Evolutionary conservation across 371 early-diverging fungal species (phyloP), one percentile per base, ranked within the genome.

Genomic region (Encephalitozoon hellem): DNA sequence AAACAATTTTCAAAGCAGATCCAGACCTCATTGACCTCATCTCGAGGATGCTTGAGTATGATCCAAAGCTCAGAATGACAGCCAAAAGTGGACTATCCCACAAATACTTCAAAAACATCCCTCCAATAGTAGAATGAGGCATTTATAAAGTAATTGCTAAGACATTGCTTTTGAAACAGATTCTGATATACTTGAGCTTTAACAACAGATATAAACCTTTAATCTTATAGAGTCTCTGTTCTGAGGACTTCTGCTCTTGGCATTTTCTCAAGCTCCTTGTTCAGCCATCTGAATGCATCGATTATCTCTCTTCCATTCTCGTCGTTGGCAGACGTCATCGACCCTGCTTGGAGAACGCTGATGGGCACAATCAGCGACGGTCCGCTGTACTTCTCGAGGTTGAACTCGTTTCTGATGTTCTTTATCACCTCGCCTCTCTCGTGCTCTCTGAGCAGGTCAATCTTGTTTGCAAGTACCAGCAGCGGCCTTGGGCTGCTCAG

Each of bases 21-120:
- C 88, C 90, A 49, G 93, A 93, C 77, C 90, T 93, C n/a, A 86
- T 95, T 67, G 91, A 91, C 30, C 87, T 96, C 34, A 88, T 98
- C 42, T 85, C 88, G 23, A 89, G 88, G 66, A 88, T 96, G 42
- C 84, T 98, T 64, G 91, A 92, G 68, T 98, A 96, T 87, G 93
- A 93, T 49, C 99, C 99, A 0, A 81, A 87, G 25, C 87, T 88
- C 45, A 89, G 99, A 43, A 86, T 92, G 69, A 91, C 93, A 18
- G 92, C 97, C 15, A 88, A 92, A 77, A 91, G 94, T 82, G 92
- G 95, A 9, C 89, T 98, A 89, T 85, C 89, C 21, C 92, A 94
- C 82, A 90, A 90, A 45, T 96, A 94, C 88, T 98, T 98, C 87
- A 92, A 94, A 84, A 93, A 93, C 82, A 86, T 95, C 78, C 32